Evolutionary conservation across 805 yeast genomes (phyloP), one percentile per base, ranked within the genome.

Genomic region (Zygoascus tannicola): DNA sequence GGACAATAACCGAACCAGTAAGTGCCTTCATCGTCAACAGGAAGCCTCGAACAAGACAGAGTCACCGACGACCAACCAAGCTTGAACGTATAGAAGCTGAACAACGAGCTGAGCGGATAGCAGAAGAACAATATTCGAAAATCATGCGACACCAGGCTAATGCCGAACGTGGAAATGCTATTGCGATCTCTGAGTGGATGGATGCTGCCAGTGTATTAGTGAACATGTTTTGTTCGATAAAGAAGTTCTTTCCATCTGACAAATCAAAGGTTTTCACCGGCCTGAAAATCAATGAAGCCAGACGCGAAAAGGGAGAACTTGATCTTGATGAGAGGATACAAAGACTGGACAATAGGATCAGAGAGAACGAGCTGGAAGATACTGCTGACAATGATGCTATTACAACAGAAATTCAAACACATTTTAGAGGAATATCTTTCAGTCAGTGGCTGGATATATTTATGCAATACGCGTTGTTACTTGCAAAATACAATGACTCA

Each of bases 381-480:
- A 26, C 30, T 26, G 62, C 53, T 56, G 44, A 60, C 49, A 49
- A 60, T 53, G 46, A 55, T 44, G 34, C 58, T 51, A 42, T 57
- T 53, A 38, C 50, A 41, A 55, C 58, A 41, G 62, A 50, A 49
- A 32, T 43, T 47, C 38, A 47, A 44, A 20, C 55, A 34, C 80
- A 74, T 53, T 84, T 82, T 56, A 70, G 95, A 45, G 96, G 95
- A 0, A 64, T 87, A 18, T 65, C 70, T 2, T 84, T 84, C 59
- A 83, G 81, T 32, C 73, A 73, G 32, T 92, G 98, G 98, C 86
- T 86, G 60, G 78, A 75, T 49, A 66, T 90, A 4, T 85, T 87
- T 55, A 80, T 87, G 75, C 82, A 81, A 55, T 78, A 82, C 53
- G 80, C 94, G 0, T 60, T 90, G 30, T 70, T 79, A 20, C 70